phyloP scores from a whole-genome alignment of 768 basidiomycete species.

The Leccinum subgranulosum region DNA sequence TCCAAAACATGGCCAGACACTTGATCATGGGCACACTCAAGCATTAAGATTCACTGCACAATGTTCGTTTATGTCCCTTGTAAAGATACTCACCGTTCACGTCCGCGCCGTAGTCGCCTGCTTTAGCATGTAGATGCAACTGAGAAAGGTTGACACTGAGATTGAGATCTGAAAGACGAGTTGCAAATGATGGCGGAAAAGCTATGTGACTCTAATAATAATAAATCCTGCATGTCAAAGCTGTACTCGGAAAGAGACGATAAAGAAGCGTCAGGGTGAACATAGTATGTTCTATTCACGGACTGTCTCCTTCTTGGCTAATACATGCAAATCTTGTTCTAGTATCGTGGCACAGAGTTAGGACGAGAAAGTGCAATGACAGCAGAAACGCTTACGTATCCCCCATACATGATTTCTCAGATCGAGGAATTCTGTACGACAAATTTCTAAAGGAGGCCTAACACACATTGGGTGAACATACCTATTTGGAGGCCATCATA shows the following conservation, averaged over 20 bases:
- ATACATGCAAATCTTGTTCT: slow-evolving; percentile 80
- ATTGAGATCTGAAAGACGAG: background rate
- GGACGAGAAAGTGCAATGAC: background rate
- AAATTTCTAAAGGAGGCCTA: background rate
- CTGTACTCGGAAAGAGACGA: background rate
- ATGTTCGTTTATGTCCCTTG: background rate
- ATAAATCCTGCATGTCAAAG: background rate
- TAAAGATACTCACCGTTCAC: background rate
- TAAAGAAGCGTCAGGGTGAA: background rate
- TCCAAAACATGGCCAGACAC: background rate
- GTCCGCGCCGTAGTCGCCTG: background rate
- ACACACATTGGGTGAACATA: slow-evolving; percentile 30
- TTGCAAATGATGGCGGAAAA: background rate
- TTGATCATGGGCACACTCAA: background rate
- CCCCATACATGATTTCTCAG: slow-evolving; percentile 83
- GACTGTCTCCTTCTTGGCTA: slow-evolving; percentile 67
- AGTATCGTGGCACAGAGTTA: background rate
- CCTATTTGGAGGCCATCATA: slow-evolving; percentile 83
- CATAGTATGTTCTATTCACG: slow-evolving; percentile 42
- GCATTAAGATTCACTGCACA: background rate
- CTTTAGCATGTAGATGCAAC: background rate
- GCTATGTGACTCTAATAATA: background rate
- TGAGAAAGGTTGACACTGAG: background rate
- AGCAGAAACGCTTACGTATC: slow-evolving; percentile 58
- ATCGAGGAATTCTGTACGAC: slow-evolving; percentile 67